Evolutionary conservation across 179 eudicot species (phyloP).

Genomic region (Nepenthes alata): DNA sequence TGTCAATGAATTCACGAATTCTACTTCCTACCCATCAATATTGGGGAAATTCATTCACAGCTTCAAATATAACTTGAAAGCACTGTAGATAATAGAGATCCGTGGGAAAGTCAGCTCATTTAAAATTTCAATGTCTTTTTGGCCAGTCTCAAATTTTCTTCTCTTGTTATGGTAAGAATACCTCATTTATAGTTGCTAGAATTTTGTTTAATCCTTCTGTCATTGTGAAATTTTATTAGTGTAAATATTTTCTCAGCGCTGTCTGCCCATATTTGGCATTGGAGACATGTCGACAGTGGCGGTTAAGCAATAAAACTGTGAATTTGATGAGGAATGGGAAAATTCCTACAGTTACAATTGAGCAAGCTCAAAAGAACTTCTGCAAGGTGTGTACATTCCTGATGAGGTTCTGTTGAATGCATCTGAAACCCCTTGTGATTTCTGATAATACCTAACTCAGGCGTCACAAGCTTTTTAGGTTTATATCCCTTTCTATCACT

Average conservation of each 20-base stretch:
- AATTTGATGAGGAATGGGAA: conserved; percentile 96
- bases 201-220: not conserved
- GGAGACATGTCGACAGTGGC: conserved; percentile 99
- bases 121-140: not conserved
- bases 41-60: not conserved
- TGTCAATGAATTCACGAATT: too few species aligned
- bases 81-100: not conserved
- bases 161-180: not conserved
- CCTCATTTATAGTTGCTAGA: not conserved
- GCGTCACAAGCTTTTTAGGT: too few species aligned
- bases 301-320: conserved; percentile 91
- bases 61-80: too few species aligned
- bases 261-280: conserved; percentile 94
- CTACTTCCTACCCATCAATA: too few species aligned
- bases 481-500: too few species aligned
- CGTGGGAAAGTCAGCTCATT: not conserved
- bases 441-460: too few species aligned
- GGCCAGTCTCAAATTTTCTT: not conserved
- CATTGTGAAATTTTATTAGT: not conserved
- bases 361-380: conserved; percentile 96
- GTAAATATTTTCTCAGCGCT: conserved; percentile 46
- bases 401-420: not conserved
- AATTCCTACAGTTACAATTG: conserved; percentile 97
- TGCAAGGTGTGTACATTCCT: conserved; percentile 56
- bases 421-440: not conserved